Evolutionary conservation across 2,329 filamentous ascomycete species (phyloP).

Genomic region (Colletotrichum sp.): DNA sequence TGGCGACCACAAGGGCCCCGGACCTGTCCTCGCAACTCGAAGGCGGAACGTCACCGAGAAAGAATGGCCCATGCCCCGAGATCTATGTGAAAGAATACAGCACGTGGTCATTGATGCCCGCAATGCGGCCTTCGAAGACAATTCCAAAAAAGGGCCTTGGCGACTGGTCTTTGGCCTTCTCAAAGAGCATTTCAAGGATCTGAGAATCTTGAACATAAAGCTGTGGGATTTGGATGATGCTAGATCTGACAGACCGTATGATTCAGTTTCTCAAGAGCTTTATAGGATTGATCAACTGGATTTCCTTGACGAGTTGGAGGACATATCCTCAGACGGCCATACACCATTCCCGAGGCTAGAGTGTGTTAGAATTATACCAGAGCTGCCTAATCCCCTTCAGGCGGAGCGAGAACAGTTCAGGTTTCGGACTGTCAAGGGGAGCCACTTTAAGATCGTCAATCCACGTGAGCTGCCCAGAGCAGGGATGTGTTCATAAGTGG

Average conservation of each 20-base stretch:
- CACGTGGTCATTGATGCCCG: neutral
- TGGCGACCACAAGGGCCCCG: neutral
- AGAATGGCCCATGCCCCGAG: neutral
- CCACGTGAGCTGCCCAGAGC: too few relatives aligned
- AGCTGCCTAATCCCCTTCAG: rapidly evolving
- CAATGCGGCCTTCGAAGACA: neutral
- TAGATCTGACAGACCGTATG: neutral
- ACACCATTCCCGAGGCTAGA: rapidly evolving
- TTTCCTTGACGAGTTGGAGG: neutral
- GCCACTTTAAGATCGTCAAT: too few relatives aligned
- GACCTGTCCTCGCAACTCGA: neutral
- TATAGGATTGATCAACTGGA: neutral
- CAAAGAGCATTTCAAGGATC: rapidly evolving
- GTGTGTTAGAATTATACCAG: neutral
- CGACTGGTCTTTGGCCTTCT: neutral
- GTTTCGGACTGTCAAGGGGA: too few relatives aligned
- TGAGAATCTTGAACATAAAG: rapidly evolving
- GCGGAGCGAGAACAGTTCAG: too few relatives aligned
- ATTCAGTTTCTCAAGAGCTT: rapidly evolving
- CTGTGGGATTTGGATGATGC: neutral
- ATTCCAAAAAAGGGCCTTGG: rapidly evolving
- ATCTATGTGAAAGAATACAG: neutral
- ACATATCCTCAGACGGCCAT: rapidly evolving
- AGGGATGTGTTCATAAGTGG: too few relatives aligned
- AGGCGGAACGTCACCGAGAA: neutral